Evolutionary conservation across 2,329 filamentous ascomycete species (phyloP), one percentile per base, ranked within the genome.

Genomic region (Clarireedia paspali): DNA sequence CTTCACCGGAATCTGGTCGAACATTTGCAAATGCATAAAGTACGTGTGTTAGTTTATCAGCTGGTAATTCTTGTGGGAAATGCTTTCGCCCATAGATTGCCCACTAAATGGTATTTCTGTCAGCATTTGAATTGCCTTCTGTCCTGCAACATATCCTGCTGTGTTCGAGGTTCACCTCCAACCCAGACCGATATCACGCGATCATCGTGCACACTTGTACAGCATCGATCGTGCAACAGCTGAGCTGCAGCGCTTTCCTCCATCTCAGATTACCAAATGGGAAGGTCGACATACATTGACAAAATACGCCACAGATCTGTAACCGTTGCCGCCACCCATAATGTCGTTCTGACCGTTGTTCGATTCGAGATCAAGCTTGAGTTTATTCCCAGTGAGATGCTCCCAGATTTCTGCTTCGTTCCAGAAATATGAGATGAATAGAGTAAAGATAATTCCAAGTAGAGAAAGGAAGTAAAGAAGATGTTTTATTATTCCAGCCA

Each of bases 1-100:
- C 90, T 71, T 95, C 89, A 50, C 92, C 92, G 34, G 80, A 83
- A 3, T 92, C 88, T 2, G 84, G 78, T 4, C 82, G 80, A 57
- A 96, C 82, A 69, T 96, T 95, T 67, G 89, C 92, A 72, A 97
- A 97, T 15, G 91, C 77, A 63, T 96, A 96, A 15, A 96, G 82
- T 4, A 97, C 73, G 67, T 97, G 92, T 0, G 91, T 97, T 44
- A 96, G 80, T 55, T 89, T 87, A 54, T 91, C 81, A 3, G 79
- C 83, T 0, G 89, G 88, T 5, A 97, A 79, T 68, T 95, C 84
- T 67, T 95, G 87, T 0, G 91, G 91, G n/a, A 84, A 80, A 69
- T 94, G 87, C 65, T 92, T 87, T 55, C 91, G 84, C 40, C 77
- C 89, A 71, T 96, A 96, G 63, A 95, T 92, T 61, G 88, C 89